These are phyloP conservation scores for Fusarium sterilihyphosum DNA, from an alignment of 2,329 filamentous ascomycete genomes.

Conservation along the genomic window DNA sequence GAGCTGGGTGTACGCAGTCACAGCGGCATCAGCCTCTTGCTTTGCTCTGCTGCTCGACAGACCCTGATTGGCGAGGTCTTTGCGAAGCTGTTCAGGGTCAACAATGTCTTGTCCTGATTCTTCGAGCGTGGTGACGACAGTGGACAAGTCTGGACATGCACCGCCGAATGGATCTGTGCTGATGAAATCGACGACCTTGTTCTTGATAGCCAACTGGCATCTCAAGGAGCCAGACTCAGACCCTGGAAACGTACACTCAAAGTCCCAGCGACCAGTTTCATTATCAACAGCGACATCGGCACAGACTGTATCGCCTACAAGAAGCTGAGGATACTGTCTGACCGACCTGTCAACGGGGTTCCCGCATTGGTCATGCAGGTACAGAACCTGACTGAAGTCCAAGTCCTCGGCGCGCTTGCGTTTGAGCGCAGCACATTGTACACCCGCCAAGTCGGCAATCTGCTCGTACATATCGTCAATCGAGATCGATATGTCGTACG, in stretches of 20 bases:
- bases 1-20: conserved; percentile 44
- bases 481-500: conserved; percentile 46
- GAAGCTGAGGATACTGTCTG: conserved; percentile 45
- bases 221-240: conserved; percentile 41
- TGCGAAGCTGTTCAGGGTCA: conserved; percentile 37
- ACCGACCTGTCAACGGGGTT: conserved; percentile 41
- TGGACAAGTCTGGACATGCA: conserved; percentile 49
- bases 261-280: conserved; percentile 46
- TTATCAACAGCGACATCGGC: conserved; percentile 42
- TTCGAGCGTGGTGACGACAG: conserved; percentile 48
- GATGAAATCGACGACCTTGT: conserved; percentile 48
- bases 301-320: conserved; percentile 47
- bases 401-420: conserved; percentile 40
- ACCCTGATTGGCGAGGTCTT: conserved; percentile 41
- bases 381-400: conserved; percentile 47
- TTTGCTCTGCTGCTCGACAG: conserved; percentile 26
- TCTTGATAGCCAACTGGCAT: conserved; percentile 48
- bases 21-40: conserved; percentile 40
- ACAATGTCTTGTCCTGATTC: conserved; percentile 44
- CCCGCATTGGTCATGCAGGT: conserved; percentile 50
- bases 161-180: conserved; percentile 49
- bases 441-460: conserved; percentile 45
- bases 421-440: conserved; percentile 43
- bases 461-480: conserved; percentile 49
- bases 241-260: conserved; percentile 51